Evolutionary conservation across 2,329 filamentous ascomycete species (phyloP).

Genomic region (Nemania sp.): DNA sequence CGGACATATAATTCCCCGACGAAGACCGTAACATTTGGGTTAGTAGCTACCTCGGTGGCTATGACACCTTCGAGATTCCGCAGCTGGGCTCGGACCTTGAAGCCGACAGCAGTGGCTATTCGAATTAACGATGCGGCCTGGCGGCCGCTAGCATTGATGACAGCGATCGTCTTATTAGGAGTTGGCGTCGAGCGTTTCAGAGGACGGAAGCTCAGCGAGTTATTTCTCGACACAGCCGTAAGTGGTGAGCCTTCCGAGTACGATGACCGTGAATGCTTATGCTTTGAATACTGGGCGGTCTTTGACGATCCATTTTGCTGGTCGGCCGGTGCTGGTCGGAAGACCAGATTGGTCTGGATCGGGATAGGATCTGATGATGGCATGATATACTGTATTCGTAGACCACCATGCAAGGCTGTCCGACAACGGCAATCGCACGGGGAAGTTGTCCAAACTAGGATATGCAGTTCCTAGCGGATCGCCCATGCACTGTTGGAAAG

Average conservation of each 20-base stretch:
- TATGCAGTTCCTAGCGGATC: background rate
- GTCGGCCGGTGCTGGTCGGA: slow-evolving; percentile 36
- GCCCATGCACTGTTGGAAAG: background rate
- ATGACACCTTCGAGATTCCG: slow-evolving; percentile 85
- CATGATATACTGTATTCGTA: slow-evolving; percentile 29
- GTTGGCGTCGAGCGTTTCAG: slow-evolving; percentile 61
- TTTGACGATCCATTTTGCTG: slow-evolving; percentile 37
- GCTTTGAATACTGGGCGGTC: slow-evolving; percentile 42
- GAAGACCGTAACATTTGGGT: slow-evolving; percentile 74
- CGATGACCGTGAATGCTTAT: slow-evolving; percentile 65
- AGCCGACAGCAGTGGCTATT: slow-evolving; percentile 90
- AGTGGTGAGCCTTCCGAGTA: slow-evolving; percentile 64
- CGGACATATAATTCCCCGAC: slow-evolving; percentile 66
- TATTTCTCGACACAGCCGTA: slow-evolving; percentile 55
- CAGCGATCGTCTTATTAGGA: slow-evolving; percentile 79
- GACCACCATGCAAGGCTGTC: slow-evolving; percentile 1
- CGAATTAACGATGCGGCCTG: slow-evolving; percentile 95
- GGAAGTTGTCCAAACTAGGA: background rate
- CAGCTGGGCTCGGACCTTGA: slow-evolving; percentile 89
- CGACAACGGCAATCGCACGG: slow-evolving; percentile 8
- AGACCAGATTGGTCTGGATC: slow-evolving; percentile 40
- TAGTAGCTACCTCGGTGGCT: slow-evolving; percentile 78
- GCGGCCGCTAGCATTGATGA: slow-evolving; percentile 94
- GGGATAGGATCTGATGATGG: slow-evolving; percentile 39
- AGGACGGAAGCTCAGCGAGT: slow-evolving; percentile 63